Percentiles rank a stretch among this genome's conserved stretches.
Evolutionary conservation across 2,329 filamentous ascomycete genomes (phyloP).

Genomic region (Aaosphaeria pasadenensis): DNA sequence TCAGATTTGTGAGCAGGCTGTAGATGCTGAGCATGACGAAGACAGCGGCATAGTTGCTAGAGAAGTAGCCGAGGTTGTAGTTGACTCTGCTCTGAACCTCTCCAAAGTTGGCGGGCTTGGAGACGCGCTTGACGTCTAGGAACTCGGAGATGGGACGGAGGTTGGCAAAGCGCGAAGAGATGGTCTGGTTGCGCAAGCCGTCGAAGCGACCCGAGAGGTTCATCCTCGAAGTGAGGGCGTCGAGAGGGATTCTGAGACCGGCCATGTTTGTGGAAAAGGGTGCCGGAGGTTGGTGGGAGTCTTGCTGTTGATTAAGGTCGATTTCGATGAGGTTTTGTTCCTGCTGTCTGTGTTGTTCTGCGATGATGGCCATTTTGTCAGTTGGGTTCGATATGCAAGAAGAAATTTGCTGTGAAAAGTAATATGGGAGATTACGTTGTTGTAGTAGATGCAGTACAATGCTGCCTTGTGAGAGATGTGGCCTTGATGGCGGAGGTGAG

Average conservation of each 20-base stretch:
- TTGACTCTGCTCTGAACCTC: slow-evolving; percentile 91
- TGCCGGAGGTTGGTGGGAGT: not conserved
- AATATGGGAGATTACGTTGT: no score
- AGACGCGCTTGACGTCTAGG: slow-evolving; percentile 90
- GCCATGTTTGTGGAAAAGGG: slow-evolving; percentile 57
- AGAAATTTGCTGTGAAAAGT: slow-evolving; percentile 24
- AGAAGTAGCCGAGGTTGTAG: slow-evolving; percentile 97
- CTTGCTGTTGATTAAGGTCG: slow-evolving; percentile 12
- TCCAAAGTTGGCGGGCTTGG: slow-evolving; percentile 86
- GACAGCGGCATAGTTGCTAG: slow-evolving; percentile 94
- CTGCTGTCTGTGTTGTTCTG: no score
- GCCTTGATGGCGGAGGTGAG: slow-evolving; percentile 13
- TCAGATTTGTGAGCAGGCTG: slow-evolving; percentile 81
- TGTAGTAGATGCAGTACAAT: no score
- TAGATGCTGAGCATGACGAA: slow-evolving; percentile 97
- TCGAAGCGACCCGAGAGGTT: slow-evolving; percentile 84
- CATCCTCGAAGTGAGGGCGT: slow-evolving; percentile 85
- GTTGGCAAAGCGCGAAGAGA: slow-evolving; percentile 85
- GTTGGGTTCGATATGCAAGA: slow-evolving; percentile 24
- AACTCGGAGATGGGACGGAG: slow-evolving; percentile 90
- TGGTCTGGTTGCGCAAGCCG: slow-evolving; percentile 72
- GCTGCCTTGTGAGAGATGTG: slow-evolving; percentile 18
- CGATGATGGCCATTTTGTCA: slow-evolving; percentile 18
- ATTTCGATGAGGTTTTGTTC: no score
- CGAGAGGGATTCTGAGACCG: slow-evolving; percentile 88